Evolutionary conservation across 345 rosid genomes (phyloP).

Genomic region (Lumnitzera racemosa): DNA sequence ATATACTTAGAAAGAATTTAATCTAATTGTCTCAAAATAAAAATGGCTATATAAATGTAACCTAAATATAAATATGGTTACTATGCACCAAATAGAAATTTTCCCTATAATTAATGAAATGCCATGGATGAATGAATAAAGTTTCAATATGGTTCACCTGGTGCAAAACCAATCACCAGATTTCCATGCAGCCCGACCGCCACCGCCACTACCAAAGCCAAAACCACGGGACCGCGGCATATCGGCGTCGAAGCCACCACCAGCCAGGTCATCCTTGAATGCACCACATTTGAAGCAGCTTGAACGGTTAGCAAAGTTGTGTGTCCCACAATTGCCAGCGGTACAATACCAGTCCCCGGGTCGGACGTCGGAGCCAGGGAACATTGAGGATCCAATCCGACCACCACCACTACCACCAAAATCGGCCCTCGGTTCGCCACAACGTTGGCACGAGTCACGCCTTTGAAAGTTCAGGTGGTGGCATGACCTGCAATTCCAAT

Average conservation of each 20-base stretch:
- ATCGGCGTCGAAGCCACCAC: constrained; percentile 40
- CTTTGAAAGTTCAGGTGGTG: constrained; percentile 80
- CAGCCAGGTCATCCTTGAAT: constrained; percentile 52
- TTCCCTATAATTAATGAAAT: no score
- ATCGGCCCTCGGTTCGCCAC: constrained; percentile 26
- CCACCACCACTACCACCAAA: constrained; percentile 33
- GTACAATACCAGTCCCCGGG: constrained; percentile 98
- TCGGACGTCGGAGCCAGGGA: constrained; percentile 87
- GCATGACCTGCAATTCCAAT: constrained; percentile 87
- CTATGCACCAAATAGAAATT: no score
- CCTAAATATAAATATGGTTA: no score
- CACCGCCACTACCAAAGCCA: constrained; percentile 21
- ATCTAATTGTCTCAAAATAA: no score
- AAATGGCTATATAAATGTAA: no score
- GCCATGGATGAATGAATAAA: no score
- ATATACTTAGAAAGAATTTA: no score
- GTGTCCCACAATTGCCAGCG: constrained; percentile 79
- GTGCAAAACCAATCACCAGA: constrained; percentile 89
- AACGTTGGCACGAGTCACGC: constrained; percentile 76
- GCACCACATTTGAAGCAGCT: constrained; percentile 89
- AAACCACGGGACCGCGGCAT: constrained; percentile 42
- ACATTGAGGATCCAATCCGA: constrained; percentile 49
- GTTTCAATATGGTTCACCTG: constrained; percentile 27
- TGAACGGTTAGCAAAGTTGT: constrained; percentile 89
- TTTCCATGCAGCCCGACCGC: constrained; percentile 64